Base-by-base conservation (phyloP, 202 grass and related monocot genomes). In the Carex arenaria region DNA sequence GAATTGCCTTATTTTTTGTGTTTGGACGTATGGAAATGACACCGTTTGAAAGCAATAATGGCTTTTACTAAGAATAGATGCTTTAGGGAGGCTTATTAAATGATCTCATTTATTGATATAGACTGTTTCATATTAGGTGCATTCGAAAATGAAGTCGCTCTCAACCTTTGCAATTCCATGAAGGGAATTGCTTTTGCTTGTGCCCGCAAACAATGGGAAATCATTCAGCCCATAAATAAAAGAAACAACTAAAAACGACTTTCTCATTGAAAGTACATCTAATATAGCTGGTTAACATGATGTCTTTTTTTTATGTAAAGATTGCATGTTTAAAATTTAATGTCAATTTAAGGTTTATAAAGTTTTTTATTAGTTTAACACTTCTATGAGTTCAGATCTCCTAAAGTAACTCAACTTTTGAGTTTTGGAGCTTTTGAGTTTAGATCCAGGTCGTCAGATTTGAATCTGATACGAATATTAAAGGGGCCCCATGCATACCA, bases 171-270 rank as follows among this genome's bases (percentile, higher is more conserved):
- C 52, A 77, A 56, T 75, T 55, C 4, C 14, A 55, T 18, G 45
- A 30, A 54, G 72, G 69, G 10, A 66, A 66, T 69, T 69, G 14
- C 19, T 73, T 73, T 73, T 73, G 38, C 69, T 73, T 73, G 69
- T 73, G 69, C 10, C 43, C 20, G 43, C 69, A 52, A 73, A 73
- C 40, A 52, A 73, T 73, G 69, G 43, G 43, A 73, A 73, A 47
- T 73, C 69, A 73, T 73, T 49, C 20, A 14, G 10, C 43, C 43
- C 43, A 7, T 28, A 52, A 15, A 73, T 73, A 52, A 11, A 52
- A 51, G 36, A 28, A 73, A 51, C 36, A 42, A 69, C 36, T 69
- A 19, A 15, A 61, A 51, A 49, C 10, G n/a, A 13, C 49, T 72
- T 72, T 73, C 43, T 52, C 4, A 42, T 34, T 67, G 30, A 1